A percentile compares a stretch with the other conserved stretches of the same genome.
These are phyloP conservation scores for Teratosphaeria destructans DNA, from an alignment of 2,329 filamentous ascomycete species.

Conservation along the genomic window DNA sequence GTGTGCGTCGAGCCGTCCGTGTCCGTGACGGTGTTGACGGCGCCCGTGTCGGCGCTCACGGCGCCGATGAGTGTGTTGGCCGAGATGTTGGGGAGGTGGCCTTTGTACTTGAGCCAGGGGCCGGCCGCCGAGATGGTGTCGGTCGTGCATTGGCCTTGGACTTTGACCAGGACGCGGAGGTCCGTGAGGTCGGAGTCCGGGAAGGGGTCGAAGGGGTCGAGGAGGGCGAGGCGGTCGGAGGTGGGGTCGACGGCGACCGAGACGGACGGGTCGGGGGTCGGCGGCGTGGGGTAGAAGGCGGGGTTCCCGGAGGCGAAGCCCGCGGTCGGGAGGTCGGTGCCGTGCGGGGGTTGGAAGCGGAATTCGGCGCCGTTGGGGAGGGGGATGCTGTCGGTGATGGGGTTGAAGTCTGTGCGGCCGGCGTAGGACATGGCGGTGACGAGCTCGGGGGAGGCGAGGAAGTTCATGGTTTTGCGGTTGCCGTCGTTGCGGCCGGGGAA, in stretches of 20 bases:
- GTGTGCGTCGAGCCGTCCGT: slow-evolving; percentile 56
- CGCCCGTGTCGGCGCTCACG: slow-evolving; percentile 80
- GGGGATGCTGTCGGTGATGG: slow-evolving; percentile 72
- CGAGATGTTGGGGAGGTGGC: slow-evolving; percentile 93
- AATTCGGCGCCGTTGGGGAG: slow-evolving; percentile 71
- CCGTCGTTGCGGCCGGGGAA: slow-evolving; percentile 96
- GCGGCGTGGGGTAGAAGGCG: slow-evolving; percentile 61
- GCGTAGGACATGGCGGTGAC: slow-evolving; percentile 95
- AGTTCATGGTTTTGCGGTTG: slow-evolving; percentile 96
- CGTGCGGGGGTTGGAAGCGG: slow-evolving; percentile 67
- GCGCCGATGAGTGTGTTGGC: slow-evolving; percentile 96
- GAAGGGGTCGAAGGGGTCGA: slow-evolving; percentile 84
- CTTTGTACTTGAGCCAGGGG: slow-evolving; percentile 98
- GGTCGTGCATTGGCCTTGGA: slow-evolving; percentile 95
- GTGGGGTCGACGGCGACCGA: slow-evolving; percentile 70
- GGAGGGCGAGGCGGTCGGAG: slow-evolving; percentile 80
- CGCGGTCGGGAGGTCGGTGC: slow-evolving; percentile 50
- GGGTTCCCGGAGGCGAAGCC: slow-evolving; percentile 77
- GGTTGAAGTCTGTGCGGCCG: slow-evolving; percentile 90
- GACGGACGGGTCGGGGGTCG: slow-evolving; percentile 58
- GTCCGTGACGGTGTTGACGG: slow-evolving; percentile 89
- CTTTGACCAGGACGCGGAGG: slow-evolving; percentile 85
- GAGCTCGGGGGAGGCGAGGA: slow-evolving; percentile 90
- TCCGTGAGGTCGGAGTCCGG: slow-evolving; percentile 59
- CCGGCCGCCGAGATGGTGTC: slow-evolving; percentile 97